phyloP scores from a whole-genome alignment of 148 eudicot species.

The Cornus kousa region DNA sequence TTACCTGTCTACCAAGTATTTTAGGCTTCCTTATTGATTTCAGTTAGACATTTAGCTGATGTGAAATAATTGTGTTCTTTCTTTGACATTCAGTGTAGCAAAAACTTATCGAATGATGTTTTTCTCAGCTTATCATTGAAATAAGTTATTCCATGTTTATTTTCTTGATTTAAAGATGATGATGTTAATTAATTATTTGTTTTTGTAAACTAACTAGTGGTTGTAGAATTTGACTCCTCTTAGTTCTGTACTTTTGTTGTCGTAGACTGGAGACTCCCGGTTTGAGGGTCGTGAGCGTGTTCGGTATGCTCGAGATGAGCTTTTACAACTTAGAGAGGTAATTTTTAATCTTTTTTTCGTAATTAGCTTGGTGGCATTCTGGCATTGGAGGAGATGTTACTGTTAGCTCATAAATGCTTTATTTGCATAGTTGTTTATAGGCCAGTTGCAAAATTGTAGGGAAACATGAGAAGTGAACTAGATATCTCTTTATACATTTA shows the following conservation, averaged over 20 bases:
- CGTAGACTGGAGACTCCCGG: conserved; percentile 73
- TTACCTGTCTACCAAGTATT: background rate
- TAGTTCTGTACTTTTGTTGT: conserved; percentile 7
- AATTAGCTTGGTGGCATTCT: background rate
- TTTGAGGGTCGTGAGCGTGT: conserved; percentile 79
- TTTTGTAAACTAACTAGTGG: background rate
- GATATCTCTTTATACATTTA: background rate
- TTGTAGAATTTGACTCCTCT: background rate
- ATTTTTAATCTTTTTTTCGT: background rate
- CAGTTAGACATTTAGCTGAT: background rate
- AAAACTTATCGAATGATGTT: too few species aligned
- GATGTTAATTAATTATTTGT: background rate
- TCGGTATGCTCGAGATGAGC: conserved; percentile 72
- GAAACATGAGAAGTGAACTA: background rate
- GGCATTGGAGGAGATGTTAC: background rate
- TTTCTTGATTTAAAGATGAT: background rate
- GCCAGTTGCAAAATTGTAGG: background rate
- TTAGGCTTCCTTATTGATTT: background rate
- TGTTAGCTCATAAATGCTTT: background rate
- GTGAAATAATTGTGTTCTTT: background rate
- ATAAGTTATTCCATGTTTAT: background rate
- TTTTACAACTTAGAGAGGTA: conserved; percentile 88
- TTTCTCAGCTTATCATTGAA: background rate
- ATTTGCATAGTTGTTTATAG: background rate
- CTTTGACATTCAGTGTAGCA: background rate